Percentiles rank a stretch among this genome's conserved stretches.
phyloP scores from a whole-genome alignment of 2,329 filamentous ascomycete species.

The Colletotrichum phormii region DNA sequence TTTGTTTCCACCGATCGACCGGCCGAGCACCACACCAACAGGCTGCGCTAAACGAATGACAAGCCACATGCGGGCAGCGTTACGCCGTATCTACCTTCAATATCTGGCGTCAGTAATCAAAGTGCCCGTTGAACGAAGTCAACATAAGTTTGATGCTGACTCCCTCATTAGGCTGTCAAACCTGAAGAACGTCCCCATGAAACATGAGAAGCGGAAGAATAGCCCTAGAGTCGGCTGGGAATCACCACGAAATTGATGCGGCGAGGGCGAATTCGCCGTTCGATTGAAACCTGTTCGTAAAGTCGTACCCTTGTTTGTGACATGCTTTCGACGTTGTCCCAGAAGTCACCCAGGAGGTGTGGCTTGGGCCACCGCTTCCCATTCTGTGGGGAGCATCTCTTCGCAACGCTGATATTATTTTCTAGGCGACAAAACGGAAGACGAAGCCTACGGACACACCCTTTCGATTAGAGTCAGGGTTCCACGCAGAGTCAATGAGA shows the following conservation, averaged over 20 bases:
- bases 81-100: conserved; percentile 6
- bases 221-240: not conserved
- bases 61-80: conserved; percentile 30
- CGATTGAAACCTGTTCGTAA: not conserved
- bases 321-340: conserved; percentile 4
- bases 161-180: not conserved
- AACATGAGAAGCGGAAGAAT: not conserved
- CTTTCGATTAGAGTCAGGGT: not conserved
- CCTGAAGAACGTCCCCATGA: not conserved
- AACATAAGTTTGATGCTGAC: not conserved
- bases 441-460: conserved; percentile 15
- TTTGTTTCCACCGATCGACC: conserved; percentile 15
- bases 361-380: conserved; percentile 14
- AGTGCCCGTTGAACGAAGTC: not conserved
- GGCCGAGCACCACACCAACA: conserved; percentile 10
- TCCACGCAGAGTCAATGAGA: conserved; percentile 6
- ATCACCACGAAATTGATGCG: not conserved
- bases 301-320: not conserved
- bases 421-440: not conserved
- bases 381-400: conserved; percentile 10
- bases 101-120: not conserved
- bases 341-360: conserved; percentile 1
- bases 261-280: not conserved
- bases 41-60: not conserved
- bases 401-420: not conserved